phyloP scores from a whole-genome alignment of 202 grass and related monocot species.

The Cymbopogon flexuosus region DNA sequence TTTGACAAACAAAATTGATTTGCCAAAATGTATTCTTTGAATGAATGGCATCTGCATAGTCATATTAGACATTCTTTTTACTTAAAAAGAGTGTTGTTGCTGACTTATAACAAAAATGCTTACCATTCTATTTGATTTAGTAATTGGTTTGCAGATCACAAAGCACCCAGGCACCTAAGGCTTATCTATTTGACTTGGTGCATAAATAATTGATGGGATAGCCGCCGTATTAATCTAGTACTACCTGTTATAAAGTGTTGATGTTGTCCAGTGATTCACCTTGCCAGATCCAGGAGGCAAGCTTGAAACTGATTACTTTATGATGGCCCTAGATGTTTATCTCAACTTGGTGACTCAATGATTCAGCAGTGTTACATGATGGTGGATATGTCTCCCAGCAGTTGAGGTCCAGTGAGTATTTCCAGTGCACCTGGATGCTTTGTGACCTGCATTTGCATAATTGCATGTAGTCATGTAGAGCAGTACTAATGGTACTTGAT shows the following conservation, averaged over 20 bases:
- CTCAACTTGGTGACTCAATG: conserved; percentile 17
- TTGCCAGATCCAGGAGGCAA: conserved; percentile 29
- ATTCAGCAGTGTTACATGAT: conserved; percentile 8
- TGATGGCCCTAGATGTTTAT: neutral
- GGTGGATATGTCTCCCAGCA: conserved; percentile 15
- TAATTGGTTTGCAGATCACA: neutral
- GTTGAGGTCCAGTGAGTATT: conserved; percentile 3
- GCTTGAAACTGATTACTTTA: conserved; percentile 4
- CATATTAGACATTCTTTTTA: neutral
- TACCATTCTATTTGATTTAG: neutral
- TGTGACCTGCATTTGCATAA: neutral
- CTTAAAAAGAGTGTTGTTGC: neutral
- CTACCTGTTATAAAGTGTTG: neutral
- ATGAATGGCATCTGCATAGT: neutral
- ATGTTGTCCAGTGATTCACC: conserved; percentile 13
- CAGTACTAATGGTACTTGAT: neutral
- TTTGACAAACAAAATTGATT: neutral
- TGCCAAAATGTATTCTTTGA: neutral
- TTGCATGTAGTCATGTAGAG: neutral
- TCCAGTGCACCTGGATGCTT: conserved; percentile 4
- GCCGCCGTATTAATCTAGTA: conserved; percentile 6
- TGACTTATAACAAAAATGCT: neutral
- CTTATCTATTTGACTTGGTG: neutral
- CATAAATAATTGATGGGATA: neutral
- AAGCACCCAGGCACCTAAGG: neutral